phyloP scores from a whole-genome alignment of 2,329 filamentous ascomycete species.

The Epichloe brachyelytri region DNA sequence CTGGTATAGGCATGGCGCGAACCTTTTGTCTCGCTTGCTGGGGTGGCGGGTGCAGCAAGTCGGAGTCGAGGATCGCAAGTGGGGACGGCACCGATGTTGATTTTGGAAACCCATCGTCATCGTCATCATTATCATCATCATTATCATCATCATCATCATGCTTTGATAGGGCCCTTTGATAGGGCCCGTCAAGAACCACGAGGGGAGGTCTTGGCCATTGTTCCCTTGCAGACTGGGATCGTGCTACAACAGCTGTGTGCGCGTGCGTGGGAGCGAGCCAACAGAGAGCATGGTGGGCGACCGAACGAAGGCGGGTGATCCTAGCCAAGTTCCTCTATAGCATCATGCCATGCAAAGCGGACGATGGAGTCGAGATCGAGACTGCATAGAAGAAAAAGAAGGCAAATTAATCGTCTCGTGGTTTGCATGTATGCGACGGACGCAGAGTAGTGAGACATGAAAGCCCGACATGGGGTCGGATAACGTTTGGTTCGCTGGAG shows the following conservation, averaged over 20 bases:
- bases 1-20: constrained; percentile 5
- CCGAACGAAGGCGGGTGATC: background rate
- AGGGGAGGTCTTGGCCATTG: constrained; percentile 1
- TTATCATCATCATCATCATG: background rate
- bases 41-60: constrained; percentile 3
- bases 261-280: background rate
- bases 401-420: constrained; percentile 1
- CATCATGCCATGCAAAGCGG: constrained; percentile 1
- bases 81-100: background rate
- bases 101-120: background rate
- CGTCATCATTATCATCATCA: background rate
- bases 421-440: constrained; percentile 6
- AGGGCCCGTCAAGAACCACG: background rate
- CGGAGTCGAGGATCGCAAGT: background rate
- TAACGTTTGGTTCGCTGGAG: constrained; percentile 1
- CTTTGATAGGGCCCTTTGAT: background rate
- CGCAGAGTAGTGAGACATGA: constrained; percentile 8
- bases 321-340: background rate
- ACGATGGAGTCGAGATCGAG: background rate
- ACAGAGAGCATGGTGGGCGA: background rate
- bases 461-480: constrained; percentile 6
- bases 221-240: constrained; percentile 1
- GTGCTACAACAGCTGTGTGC: background rate
- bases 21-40: constrained; percentile 6
- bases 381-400: background rate